These are phyloP conservation scores for Epicoccum nigrum DNA, from an alignment of 2,329 filamentous ascomycete genomes.

Conservation along the genomic window DNA sequence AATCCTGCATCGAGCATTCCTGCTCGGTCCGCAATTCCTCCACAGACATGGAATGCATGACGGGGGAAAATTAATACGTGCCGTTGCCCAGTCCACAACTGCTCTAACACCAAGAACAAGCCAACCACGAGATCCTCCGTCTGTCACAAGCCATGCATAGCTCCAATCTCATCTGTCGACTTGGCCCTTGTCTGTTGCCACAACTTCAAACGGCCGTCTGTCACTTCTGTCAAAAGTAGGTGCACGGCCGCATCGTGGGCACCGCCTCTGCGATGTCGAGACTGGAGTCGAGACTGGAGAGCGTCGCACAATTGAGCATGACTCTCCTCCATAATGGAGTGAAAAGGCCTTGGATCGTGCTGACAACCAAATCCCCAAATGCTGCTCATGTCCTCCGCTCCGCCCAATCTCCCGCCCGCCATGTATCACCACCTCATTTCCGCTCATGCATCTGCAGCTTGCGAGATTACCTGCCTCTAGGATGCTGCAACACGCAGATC, in stretches of 20 bases:
- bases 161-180: conserved; percentile 4
- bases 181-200: conserved; percentile 3
- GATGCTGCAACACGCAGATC: not conserved
- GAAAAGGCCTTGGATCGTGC: conserved; percentile 2
- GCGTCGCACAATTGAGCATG: conserved; percentile 4
- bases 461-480: not conserved
- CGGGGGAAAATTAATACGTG: conserved; percentile 8
- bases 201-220: conserved; percentile 9
- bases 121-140: not conserved
- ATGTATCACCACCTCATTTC: conserved; percentile 5
- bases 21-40: conserved; percentile 7
- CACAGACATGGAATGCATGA: conserved; percentile 4
- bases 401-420: conserved; percentile 9
- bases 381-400: conserved; percentile 13
- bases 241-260: conserved; percentile 12
- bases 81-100: conserved; percentile 12
- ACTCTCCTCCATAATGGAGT: conserved; percentile 1
- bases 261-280: not conserved
- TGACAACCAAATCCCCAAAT: not conserved
- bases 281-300: not conserved
- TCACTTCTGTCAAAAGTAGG: conserved; percentile 13
- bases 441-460: conserved; percentile 6
- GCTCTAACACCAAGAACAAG: not conserved
- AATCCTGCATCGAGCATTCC: not conserved
- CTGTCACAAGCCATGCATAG: not conserved